A percentile compares a stretch with the other conserved stretches of the same genome.
These are phyloP conservation scores for Citrus mangshanensis DNA, from an alignment of 345 rosid genomes.

Conservation along the genomic window DNA sequence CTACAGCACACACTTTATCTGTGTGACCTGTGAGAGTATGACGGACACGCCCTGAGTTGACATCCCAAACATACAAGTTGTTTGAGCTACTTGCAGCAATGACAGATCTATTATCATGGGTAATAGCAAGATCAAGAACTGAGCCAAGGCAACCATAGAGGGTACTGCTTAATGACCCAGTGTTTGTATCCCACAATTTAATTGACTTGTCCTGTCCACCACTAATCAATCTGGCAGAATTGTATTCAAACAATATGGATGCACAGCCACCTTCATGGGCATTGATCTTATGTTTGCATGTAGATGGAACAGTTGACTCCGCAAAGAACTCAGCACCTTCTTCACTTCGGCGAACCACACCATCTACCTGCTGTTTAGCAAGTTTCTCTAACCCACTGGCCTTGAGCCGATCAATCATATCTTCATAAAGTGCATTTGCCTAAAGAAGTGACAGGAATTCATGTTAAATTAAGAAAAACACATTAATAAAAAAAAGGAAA, in stretches of 20 bases:
- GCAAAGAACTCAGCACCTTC: constrained; percentile 85
- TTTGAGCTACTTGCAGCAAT: constrained; percentile 97
- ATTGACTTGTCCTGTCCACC: constrained; percentile 89
- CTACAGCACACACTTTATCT: constrained; percentile 92
- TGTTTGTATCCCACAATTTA: constrained; percentile 86
- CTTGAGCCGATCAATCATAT: constrained; percentile 76
- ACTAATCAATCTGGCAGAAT: constrained; percentile 67
- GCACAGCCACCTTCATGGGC: constrained; percentile 99
- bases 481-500: not conserved
- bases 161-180: constrained; percentile 61
- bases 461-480: constrained; percentile 9
- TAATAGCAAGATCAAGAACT: constrained; percentile 78
- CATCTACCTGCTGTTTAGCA: constrained; percentile 93
- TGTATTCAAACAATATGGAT: constrained; percentile 68
- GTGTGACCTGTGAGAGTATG: constrained; percentile 90
- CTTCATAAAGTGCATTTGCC: constrained; percentile 92
- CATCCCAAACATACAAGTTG: constrained; percentile 93
- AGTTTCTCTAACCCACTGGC: constrained; percentile 88
- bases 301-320: constrained; percentile 70
- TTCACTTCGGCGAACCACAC: constrained; percentile 84
- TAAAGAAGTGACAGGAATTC: constrained; percentile 17
- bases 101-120: constrained; percentile 77
- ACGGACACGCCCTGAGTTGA: constrained; percentile 62
- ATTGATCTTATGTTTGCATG: constrained; percentile 67
- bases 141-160: constrained; percentile 84